These are phyloP conservation scores for Russula ochroleuca DNA, from an alignment of 768 basidiomycete genomes.

Conservation along the genomic window DNA sequence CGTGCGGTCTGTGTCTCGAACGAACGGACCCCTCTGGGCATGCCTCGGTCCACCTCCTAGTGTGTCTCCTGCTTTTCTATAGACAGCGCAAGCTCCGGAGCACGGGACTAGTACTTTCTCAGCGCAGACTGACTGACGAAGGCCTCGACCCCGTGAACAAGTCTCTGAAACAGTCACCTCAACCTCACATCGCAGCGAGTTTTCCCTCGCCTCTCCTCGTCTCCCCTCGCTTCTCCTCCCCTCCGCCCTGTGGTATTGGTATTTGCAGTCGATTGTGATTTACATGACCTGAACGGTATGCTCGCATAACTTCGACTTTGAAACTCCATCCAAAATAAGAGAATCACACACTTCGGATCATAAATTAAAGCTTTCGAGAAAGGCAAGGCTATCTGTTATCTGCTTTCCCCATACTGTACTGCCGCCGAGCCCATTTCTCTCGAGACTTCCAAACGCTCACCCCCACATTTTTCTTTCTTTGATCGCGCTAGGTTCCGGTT, in stretches of 20 bases:
- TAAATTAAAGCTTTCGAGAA: not conserved
- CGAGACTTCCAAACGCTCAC: not conserved
- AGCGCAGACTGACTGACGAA: not conserved
- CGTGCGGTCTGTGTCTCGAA: constrained; percentile 9
- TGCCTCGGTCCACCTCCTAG: not conserved
- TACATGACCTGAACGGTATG: too few species aligned
- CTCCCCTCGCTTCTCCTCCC: constrained; percentile 3
- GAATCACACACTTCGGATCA: not conserved
- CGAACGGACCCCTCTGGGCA: not conserved
- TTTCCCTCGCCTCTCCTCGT: not conserved
- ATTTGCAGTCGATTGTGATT: not conserved
- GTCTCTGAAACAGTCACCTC: not conserved
- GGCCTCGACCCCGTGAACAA: not conserved
- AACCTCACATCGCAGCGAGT: not conserved
- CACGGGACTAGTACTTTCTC: not conserved
- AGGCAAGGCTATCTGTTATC: not conserved
- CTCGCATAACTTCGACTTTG: not conserved
- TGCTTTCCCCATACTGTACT: not conserved
- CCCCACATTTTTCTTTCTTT: not conserved
- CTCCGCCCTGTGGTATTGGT: constrained; percentile 9
- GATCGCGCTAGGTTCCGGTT: not conserved
- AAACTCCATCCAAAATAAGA: not conserved
- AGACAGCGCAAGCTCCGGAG: not conserved
- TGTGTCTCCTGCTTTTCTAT: not conserved
- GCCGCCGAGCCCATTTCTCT: not conserved